phyloP scores from a whole-genome alignment of 768 basidiomycete genomes.

The Auriscalpium microsporum region DNA sequence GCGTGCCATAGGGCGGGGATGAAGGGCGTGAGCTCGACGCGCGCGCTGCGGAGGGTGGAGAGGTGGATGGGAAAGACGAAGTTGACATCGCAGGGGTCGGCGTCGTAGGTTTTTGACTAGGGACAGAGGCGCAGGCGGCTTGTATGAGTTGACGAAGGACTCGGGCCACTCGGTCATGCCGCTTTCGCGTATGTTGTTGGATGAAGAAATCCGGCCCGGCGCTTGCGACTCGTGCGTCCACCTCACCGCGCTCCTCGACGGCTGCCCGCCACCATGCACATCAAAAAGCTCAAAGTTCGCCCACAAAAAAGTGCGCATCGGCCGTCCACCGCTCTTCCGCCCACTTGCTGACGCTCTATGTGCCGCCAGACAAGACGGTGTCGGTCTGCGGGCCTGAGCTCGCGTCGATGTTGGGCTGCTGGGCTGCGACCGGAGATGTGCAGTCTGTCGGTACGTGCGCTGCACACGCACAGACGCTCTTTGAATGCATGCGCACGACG shows the following conservation, averaged over 20 bases:
- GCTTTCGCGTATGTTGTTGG: no score
- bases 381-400: constrained; percentile 53
- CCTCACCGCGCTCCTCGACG: no score
- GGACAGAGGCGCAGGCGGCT: no score
- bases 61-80: constrained; percentile 27
- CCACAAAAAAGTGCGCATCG: constrained; percentile 56
- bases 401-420: constrained; percentile 75
- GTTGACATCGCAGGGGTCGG: constrained; percentile 32
- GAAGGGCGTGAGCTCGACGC: constrained; percentile 33
- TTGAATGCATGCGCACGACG: constrained; percentile 79
- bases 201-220: no score
- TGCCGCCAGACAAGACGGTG: constrained; percentile 42
- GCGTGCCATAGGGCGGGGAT: constrained; percentile 30
- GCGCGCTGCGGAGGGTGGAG: constrained; percentile 25
- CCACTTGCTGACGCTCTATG: constrained; percentile 13
- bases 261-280: constrained; percentile 33
- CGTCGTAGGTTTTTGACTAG: constrained; percentile 11
- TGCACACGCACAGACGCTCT: constrained; percentile 50
- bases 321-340: neutral
- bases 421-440: constrained; percentile 68
- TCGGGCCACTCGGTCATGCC: no score
- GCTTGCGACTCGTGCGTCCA: no score
- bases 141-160: no score
- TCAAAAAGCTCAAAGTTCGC: constrained; percentile 73
- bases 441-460: constrained; percentile 47